Percentiles rank a stretch among this genome's conserved stretches.
Evolutionary conservation across 2,329 filamentous ascomycete species (phyloP).

Genomic region (Colletotrichum incanum): DNA sequence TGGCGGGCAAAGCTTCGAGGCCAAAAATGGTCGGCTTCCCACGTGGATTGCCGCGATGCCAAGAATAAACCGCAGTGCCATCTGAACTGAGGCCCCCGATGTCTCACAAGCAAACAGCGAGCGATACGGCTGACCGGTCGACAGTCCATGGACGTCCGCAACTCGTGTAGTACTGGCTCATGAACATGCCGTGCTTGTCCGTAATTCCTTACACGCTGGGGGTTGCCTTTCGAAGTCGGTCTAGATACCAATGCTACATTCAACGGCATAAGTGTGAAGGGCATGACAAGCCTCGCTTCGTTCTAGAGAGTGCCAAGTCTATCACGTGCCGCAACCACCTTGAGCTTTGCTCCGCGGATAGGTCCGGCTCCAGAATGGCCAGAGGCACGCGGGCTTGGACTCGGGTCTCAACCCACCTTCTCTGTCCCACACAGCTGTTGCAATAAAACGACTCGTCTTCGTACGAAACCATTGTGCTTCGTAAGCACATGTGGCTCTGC

Average conservation of each 20-base stretch:
- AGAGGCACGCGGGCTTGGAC: background rate
- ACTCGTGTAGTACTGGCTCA: background rate
- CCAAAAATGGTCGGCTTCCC: conserved; percentile 16
- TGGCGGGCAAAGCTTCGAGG: background rate
- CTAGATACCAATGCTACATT: conserved; percentile 2
- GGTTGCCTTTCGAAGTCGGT: background rate
- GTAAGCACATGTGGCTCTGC: background rate
- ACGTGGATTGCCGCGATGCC: conserved; percentile 26
- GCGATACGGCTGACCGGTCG: background rate
- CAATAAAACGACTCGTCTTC: background rate
- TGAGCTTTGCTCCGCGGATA: background rate
- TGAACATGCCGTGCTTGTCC: background rate
- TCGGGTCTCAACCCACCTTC: background rate
- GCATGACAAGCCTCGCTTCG: background rate
- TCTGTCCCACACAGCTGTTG: background rate
- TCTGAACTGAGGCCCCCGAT: conserved; percentile 36
- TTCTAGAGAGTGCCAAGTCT: too few relatives aligned
- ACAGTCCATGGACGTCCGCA: conserved; percentile 6
- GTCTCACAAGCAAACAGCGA: background rate
- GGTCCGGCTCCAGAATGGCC: conserved; percentile 2
- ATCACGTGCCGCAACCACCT: conserved; percentile 6
- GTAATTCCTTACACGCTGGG: background rate
- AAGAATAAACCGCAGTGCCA: conserved; percentile 29
- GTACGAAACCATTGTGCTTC: background rate
- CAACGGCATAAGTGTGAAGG: background rate